These are phyloP conservation scores for Phytophthora ramorum DNA, from an alignment of 352 stramenopile species.

Conservation along the genomic window DNA sequence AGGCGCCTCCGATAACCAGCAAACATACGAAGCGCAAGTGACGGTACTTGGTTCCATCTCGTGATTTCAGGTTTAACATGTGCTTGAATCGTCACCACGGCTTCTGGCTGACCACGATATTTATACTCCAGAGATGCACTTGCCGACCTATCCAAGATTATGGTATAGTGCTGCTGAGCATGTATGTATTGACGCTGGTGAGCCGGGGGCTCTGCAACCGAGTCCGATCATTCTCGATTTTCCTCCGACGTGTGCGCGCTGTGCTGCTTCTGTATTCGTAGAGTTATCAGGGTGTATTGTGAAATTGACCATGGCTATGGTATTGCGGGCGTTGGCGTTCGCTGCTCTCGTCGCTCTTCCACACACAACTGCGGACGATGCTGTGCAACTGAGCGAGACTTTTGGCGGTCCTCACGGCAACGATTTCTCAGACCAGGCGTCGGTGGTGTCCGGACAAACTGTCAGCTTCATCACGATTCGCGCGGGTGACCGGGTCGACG, in stretches of 20 bases:
- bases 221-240: constrained; percentile 8
- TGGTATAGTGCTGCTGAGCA: neutral
- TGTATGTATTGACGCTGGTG: neutral
- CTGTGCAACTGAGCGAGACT: constrained; percentile 24
- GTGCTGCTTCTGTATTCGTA: neutral
- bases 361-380: constrained; percentile 6
- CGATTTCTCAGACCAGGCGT: constrained; percentile 30
- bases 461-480: constrained; percentile 20
- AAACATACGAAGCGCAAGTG: constrained; percentile 8
- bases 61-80: neutral
- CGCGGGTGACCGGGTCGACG: constrained; percentile 25
- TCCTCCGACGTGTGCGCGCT: neutral
- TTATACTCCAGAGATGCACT: neutral
- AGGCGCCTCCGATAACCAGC: neutral
- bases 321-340: constrained; percentile 3
- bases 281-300: neutral
- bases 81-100: neutral
- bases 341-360: constrained; percentile 1
- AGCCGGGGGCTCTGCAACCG: constrained; percentile 1
- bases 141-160: neutral
- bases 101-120: neutral
- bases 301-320: neutral
- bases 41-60: constrained; percentile 2
- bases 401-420: constrained; percentile 30
- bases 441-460: constrained; percentile 20